Percentiles rank a stretch among this genome's conserved stretches.
Conservation (phyloP, 805 yeast genomes). For the Kluyveromyces aestuarii region DNA sequence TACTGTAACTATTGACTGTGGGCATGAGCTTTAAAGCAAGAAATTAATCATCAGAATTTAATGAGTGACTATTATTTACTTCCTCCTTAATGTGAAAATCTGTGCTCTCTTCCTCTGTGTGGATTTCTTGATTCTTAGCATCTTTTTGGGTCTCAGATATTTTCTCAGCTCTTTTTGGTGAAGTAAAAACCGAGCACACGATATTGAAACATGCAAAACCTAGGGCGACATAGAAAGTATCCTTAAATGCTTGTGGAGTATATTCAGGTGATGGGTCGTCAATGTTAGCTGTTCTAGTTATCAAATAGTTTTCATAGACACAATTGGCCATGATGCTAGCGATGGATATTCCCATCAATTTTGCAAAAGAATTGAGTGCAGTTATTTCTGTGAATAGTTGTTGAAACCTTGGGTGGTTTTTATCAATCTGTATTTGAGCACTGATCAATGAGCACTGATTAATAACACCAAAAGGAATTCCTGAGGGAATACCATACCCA, state of each 20-base stretch:
- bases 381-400: slow-evolving; percentile 18
- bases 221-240: neutral
- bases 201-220: neutral
- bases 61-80: too few species aligned
- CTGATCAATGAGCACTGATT: slow-evolving; percentile 29
- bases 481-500: slow-evolving; percentile 33
- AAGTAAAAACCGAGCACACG: neutral
- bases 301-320: neutral
- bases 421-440: slow-evolving; percentile 22
- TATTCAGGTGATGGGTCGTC: neutral
- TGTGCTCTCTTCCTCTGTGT: too few species aligned
- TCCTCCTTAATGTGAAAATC: too few species aligned
- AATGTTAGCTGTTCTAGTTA: neutral
- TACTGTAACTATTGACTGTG: too few species aligned
- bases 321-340: neutral
- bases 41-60: too few species aligned
- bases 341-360: slow-evolving; percentile 11
- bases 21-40: too few species aligned
- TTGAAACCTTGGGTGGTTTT: slow-evolving; percentile 10
- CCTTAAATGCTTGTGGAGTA: neutral
- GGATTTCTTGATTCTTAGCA: too few species aligned
- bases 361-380: slow-evolving; percentile 18
- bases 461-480: slow-evolving; percentile 29
- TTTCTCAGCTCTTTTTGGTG: neutral
- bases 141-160: too few species aligned